Percentiles rank a stretch among this genome's conserved stretches.
These are phyloP conservation scores for Lachancea kluyveri DNA, from an alignment of 805 yeast genomes.

Conservation along the genomic window DNA sequence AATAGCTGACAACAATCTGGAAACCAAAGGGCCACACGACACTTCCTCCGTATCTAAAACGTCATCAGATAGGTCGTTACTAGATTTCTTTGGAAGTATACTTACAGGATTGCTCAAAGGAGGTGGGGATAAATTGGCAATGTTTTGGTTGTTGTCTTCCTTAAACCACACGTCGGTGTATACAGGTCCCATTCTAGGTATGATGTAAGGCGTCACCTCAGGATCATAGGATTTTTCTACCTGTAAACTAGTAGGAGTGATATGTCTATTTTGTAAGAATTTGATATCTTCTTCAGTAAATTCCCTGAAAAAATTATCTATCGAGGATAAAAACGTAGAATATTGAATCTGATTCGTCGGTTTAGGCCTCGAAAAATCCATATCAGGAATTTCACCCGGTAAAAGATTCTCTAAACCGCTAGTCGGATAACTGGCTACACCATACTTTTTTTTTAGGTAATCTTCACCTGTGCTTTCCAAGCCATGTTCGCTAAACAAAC, in stretches of 20 bases:
- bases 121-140: constrained; percentile 38
- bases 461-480: constrained; percentile 66
- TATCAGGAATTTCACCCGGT: constrained; percentile 86
- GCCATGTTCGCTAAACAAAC: constrained; percentile 60
- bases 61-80: constrained; percentile 48
- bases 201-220: constrained; percentile 61
- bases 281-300: constrained; percentile 77
- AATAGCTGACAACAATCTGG: constrained; percentile 77
- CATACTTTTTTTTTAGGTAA: constrained; percentile 67
- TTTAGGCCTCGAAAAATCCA: constrained; percentile 77
- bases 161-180: constrained; percentile 84
- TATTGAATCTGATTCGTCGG: constrained; percentile 90
- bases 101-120: constrained; percentile 39
- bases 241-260: constrained; percentile 44
- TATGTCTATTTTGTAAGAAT: constrained; percentile 56
- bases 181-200: constrained; percentile 80
- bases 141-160: constrained; percentile 55
- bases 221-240: constrained; percentile 50
- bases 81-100: constrained; percentile 50
- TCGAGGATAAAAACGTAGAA: constrained; percentile 74
- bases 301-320: constrained; percentile 78
- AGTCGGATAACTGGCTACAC: constrained; percentile 86
- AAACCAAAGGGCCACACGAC: constrained; percentile 87
- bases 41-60: constrained; percentile 64
- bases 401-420: constrained; percentile 64